A percentile compares a stretch with the other conserved stretches of the same genome.
These are phyloP conservation scores for Parsonsia alboflavescens DNA, from an alignment of 257 asterid genomes.

Conservation along the genomic window DNA sequence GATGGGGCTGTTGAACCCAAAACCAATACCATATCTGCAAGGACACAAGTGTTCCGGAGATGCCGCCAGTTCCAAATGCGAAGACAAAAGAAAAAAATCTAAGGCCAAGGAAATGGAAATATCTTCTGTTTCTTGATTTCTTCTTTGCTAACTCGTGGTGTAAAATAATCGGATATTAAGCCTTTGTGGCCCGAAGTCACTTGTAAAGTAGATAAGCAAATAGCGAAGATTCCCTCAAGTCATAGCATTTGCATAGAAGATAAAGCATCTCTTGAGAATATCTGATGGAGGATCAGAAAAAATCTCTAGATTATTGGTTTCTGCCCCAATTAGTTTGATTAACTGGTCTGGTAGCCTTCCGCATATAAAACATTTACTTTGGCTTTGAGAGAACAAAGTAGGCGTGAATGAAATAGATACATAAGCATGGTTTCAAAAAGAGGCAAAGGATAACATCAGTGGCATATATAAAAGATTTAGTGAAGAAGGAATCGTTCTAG, in stretches of 20 bases:
- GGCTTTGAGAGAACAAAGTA: no score
- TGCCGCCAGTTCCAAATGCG: neutral
- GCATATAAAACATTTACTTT: no score
- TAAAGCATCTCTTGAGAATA: no score
- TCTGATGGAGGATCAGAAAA: no score
- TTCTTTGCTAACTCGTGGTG: neutral
- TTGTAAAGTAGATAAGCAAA: neutral
- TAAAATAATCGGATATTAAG: neutral
- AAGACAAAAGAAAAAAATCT: neutral
- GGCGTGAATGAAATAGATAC: no score
- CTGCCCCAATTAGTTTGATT: no score
- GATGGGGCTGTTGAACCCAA: conserved; percentile 35
- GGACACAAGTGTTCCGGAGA: neutral
- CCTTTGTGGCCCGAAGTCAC: neutral
- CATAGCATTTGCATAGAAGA: neutral
- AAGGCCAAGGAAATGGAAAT: neutral
- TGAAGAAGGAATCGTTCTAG: no score
- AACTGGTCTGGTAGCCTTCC: no score
- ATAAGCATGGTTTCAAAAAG: no score
- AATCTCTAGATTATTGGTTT: no score
- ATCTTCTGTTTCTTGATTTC: conserved; percentile 4
- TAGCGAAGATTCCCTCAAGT: neutral
- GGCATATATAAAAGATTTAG: no score
- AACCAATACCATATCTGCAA: neutral
- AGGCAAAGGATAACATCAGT: no score